Conservation (phyloP, 257 asterid species). For the Leptodermis oblonga region DNA sequence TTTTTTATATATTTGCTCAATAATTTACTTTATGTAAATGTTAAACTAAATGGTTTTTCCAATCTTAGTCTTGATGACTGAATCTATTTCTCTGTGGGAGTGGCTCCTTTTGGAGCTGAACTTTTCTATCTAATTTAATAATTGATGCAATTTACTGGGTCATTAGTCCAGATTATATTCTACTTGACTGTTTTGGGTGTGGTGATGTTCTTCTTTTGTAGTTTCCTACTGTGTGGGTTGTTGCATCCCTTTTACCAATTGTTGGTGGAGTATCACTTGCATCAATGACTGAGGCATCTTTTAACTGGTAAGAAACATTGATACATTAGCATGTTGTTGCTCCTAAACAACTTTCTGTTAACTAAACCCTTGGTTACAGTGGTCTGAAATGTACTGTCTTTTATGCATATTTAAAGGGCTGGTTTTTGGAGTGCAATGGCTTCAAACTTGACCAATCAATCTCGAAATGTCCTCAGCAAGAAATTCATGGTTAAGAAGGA, state of each 20-base stretch:
- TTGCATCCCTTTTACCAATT: slow-evolving; percentile 81
- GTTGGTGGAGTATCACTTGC: slow-evolving; percentile 96
- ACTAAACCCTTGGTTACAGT: neutral
- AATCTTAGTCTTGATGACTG: neutral
- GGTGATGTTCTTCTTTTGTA: slow-evolving; percentile 22
- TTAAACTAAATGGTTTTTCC: neutral
- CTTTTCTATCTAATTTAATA: neutral
- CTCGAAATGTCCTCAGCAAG: slow-evolving; percentile 96
- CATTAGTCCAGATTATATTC: neutral
- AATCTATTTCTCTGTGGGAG: neutral
- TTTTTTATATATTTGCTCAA: neutral
- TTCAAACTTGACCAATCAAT: slow-evolving; percentile 90
- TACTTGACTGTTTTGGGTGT: neutral
- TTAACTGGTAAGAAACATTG: slow-evolving; percentile 61
- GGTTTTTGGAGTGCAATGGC: slow-evolving; percentile 99
- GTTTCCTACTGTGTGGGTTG: slow-evolving; percentile 79
- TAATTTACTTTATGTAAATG: neutral
- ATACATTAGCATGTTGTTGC: slow-evolving; percentile 4
- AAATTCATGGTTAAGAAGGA: slow-evolving; percentile 89
- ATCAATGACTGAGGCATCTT: slow-evolving; percentile 84
- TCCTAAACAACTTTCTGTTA: slow-evolving; percentile 13
- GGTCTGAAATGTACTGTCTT: slow-evolving; percentile 8
- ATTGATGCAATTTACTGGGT: neutral
- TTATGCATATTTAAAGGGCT: slow-evolving; percentile 44
- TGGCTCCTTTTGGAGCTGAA: neutral